Evolutionary conservation across 2,329 filamentous ascomycete species (phyloP).

Genomic region (Mycosphaerelloides madeirae): DNA sequence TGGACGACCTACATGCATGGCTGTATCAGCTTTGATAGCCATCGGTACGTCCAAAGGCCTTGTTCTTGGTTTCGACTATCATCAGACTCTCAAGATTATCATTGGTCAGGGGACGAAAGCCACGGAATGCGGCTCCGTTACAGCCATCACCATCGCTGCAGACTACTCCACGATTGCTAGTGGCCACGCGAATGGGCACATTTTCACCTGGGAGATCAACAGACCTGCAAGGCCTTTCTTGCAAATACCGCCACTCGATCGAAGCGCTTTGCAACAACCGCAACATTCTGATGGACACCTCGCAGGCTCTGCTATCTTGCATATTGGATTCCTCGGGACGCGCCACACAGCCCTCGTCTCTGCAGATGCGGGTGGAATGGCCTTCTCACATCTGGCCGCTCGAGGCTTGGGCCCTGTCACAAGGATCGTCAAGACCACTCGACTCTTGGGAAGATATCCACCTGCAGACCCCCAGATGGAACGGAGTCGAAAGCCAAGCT

Average conservation of each 20-base stretch:
- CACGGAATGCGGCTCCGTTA: conserved; percentile 83
- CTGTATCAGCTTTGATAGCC: conserved; percentile 81
- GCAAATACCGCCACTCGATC: conserved; percentile 71
- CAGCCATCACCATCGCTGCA: conserved; percentile 81
- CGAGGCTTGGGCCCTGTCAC: conserved; percentile 82
- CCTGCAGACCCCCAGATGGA: conserved; percentile 58
- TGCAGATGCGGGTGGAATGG: conserved; percentile 92
- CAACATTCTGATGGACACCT: conserved; percentile 78
- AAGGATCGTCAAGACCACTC: conserved; percentile 78
- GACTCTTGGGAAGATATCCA: conserved; percentile 88
- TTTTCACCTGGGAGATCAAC: conserved; percentile 94
- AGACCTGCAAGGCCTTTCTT: conserved; percentile 82
- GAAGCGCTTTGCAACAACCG: conserved; percentile 55
- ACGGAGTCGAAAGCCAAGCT: conserved; percentile 80
- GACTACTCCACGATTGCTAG: conserved; percentile 89
- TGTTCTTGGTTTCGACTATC: conserved; percentile 94
- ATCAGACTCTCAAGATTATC: conserved; percentile 89
- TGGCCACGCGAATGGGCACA: conserved; percentile 82
- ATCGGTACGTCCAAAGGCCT: conserved; percentile 92
- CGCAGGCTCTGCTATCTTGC: conserved; percentile 69
- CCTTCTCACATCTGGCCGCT: conserved; percentile 93
- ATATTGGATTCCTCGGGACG: conserved; percentile 91
- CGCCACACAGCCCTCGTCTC: conserved; percentile 92
- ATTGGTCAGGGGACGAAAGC: conserved; percentile 93
- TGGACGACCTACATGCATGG: conserved; percentile 82